Conservation (phyloP, 345 rosid species). For the Limnanthes douglasii region DNA sequence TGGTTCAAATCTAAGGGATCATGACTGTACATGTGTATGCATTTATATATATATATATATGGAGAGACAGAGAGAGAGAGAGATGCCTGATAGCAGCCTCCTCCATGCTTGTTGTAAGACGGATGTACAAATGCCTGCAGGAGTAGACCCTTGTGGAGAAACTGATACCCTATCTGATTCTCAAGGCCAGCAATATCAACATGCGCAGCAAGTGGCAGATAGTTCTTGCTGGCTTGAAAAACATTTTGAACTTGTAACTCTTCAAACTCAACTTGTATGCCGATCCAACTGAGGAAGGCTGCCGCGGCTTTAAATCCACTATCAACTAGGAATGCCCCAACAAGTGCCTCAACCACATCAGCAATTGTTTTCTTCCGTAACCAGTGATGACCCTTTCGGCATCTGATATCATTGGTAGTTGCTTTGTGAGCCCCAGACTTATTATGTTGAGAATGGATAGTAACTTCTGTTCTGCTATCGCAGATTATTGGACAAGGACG, state of each 20-base stretch:
- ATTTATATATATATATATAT: no score
- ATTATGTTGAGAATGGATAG: conserved; percentile 23
- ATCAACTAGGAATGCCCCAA: conserved; percentile 87
- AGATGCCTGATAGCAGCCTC: conserved; percentile 91
- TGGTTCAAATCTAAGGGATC: no score
- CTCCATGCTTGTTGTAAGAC: conserved; percentile 65
- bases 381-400: conserved; percentile 79
- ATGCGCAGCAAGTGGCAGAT: conserved; percentile 32
- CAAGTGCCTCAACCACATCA: conserved; percentile 84
- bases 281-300: conserved; percentile 84
- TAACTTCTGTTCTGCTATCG: conserved; percentile 23
- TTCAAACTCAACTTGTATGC: conserved; percentile 54
- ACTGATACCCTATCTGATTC: conserved; percentile 29
- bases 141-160: conserved; percentile 65
- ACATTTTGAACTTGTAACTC: conserved; percentile 30
- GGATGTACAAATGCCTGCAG: conserved; percentile 87
- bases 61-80: no score
- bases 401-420: conserved; percentile 35
- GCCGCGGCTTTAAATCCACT: conserved; percentile 79
- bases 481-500: conserved; percentile 53
- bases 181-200: conserved; percentile 36
- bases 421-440: conserved; percentile 11
- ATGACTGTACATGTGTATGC: no score
- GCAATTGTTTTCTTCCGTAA: conserved; percentile 76
- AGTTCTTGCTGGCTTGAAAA: conserved; percentile 40